Evolutionary conservation across 306 rosid species (phyloP), one percentile per base, ranked within the genome.

Genomic region (Prosopis cineraria): DNA sequence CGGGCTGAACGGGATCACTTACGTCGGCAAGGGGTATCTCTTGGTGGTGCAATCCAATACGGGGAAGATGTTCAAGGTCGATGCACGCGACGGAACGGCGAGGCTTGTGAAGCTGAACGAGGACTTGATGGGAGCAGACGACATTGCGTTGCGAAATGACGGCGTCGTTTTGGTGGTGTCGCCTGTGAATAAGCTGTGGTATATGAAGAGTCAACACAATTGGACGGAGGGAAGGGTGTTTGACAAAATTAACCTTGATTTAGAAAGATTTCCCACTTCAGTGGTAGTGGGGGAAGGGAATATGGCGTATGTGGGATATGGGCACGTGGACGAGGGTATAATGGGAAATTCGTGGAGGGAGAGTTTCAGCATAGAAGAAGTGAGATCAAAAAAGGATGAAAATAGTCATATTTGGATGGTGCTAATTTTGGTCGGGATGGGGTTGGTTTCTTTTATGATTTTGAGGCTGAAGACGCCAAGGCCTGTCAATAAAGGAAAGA

Each of bases 91-190:
- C 29, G 93, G 98, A 0, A 82, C 79, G 0, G 96, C 89, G 0
- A 85, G 86, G 80, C 65, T 5, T 20, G 96, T 92, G 4, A 47
- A 88, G 0, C n/a, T 91, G 14, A 80, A 82, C 31, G 60, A 82
- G 60, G 92, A 92, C 53, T 36, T 92, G 50, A 39, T 52, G 4
- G 20, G 76, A 1, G 89, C 97, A 0, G 96, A 89, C 29, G 96
- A 85, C 39, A 79, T 92, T 5, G 93, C 82, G 31, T 12, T 86
- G 30, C 74, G 93, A 6, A 17, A 62, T 0, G 90, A 92, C 87
- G 93, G 95, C 79, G 91, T 78, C 85, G 93, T 92, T 82, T 86
- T 91, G 81, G 98, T 95, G 81, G 92, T 87, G 29, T 84, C 90
- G 0, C 81, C 45, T 0, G 82, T 36, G 6, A 66, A 22, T 1